Evolutionary conservation across 192 early-diverging fungal species (phyloP), one percentile per base, ranked within the genome.

Genomic region (Rhizoclosmatium sp.): DNA sequence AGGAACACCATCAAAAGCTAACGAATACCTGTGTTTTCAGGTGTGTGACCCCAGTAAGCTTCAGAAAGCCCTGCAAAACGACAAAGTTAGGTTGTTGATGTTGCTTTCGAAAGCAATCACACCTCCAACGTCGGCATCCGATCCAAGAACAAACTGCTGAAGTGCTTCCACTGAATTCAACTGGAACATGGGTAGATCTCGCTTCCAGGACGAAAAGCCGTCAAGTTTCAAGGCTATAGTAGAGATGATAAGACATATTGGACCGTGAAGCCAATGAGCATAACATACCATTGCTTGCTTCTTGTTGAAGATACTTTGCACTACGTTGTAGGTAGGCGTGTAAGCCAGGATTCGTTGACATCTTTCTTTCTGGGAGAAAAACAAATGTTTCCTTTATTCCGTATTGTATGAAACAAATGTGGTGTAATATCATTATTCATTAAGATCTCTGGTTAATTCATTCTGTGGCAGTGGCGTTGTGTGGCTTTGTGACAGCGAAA

Each of bases 81-180:
- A 47, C 47, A 9, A 58, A 14, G 76, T 31, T 45, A 5, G 21
- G 54, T 23, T 14, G 40, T 14, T 47, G 40, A 19, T 31, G n/a
- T 19, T 14, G 71, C 31, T 78, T 71, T 4, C 72, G 40, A 21
- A 45, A 42, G 86, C 83, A 49, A 87, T 89, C 77, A 84, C 87
- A 69, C 95, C 94, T 84, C 96, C 96, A 86, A 98, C 94, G 82
- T 98, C 96, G 65, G 92, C 91, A 84, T 98, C 97, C 2, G 92
- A 93, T 0, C 97, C 97, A 40, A 95, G 87, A 14, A 90, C 81
- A 94, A 95, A 98, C 31, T 84, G 69, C 49, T 92, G 76, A 46
- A 98, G 72, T 78, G 93, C 92, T 45, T 89, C 85, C 44, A 89
- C 84, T 4, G 75, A 79, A 46, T 89, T 89, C 47, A 96, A 82